Conservation (phyloP, 257 asterid genomes). For the Solanum peruvianum region DNA sequence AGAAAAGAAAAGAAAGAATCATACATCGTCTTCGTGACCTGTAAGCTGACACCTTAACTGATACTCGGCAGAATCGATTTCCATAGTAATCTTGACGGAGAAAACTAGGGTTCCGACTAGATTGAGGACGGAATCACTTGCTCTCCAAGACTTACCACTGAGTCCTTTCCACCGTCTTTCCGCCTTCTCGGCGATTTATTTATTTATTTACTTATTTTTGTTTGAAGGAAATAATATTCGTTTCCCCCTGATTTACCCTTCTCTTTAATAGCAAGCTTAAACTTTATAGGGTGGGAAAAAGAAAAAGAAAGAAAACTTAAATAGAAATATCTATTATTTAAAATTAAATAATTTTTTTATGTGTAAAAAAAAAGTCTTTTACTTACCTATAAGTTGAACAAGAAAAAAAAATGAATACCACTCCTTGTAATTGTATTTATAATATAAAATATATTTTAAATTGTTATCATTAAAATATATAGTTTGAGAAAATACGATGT, state of each 20-base stretch:
- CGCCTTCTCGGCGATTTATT: background rate
- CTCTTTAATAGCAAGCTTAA: background rate
- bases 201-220: background rate
- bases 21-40: slow-evolving; percentile 97
- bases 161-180: background rate
- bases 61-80: slow-evolving; percentile 64
- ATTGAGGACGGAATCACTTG: background rate
- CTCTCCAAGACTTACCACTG: background rate
- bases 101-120: slow-evolving; percentile 2
- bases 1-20: background rate
- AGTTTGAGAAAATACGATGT: background rate
- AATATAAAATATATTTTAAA: too few relatives aligned
- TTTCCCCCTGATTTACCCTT: too few relatives aligned
- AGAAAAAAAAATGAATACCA: too few relatives aligned
- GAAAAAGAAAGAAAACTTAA: too few relatives aligned
- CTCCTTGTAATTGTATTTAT: background rate
- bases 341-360: too few relatives aligned
- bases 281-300: too few relatives aligned
- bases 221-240: too few relatives aligned
- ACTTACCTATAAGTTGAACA: background rate
- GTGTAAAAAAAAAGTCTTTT: too few relatives aligned
- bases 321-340: too few relatives aligned
- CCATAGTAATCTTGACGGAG: slow-evolving; percentile 26
- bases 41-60: slow-evolving; percentile 67
- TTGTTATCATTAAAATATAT: background rate